Evolutionary conservation across 306 rosid species (phyloP).

Genomic region (Aeschynomene evenia): DNA sequence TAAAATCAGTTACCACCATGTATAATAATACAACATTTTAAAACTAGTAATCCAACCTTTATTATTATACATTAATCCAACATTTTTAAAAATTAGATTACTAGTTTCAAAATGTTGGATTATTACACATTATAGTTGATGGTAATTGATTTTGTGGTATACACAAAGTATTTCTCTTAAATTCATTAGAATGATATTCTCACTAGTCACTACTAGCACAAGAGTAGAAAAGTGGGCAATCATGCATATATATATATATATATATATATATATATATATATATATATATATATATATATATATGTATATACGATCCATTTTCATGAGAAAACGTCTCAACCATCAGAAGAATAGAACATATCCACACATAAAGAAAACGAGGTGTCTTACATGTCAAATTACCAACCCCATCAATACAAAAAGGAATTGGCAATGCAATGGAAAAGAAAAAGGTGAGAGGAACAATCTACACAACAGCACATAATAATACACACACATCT

Average conservation of each 20-base stretch:
- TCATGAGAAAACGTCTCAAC: slow-evolving; percentile 33
- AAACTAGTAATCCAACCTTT: no score
- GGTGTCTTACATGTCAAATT: slow-evolving; percentile 40
- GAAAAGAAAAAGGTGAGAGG: slow-evolving; percentile 25
- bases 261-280: no score
- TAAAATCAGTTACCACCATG: no score
- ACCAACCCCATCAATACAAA: slow-evolving; percentile 5
- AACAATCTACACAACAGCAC: slow-evolving; percentile 21
- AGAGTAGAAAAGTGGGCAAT: slow-evolving; percentile 27
- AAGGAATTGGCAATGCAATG: slow-evolving; percentile 3
- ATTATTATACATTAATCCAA: no score
- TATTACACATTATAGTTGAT: no score
- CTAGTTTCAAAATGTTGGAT: no score
- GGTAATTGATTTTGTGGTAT: no score
- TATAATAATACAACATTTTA: no score
- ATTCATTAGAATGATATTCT: slow-evolving; percentile 1
- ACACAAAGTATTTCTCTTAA: no score
- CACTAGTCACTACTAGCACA: background rate
- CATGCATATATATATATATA: no score
- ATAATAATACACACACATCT: slow-evolving; percentile 28
- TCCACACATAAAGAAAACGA: slow-evolving; percentile 32
- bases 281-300: no score
- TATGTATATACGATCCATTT: slow-evolving; percentile 25
- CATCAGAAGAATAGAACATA: slow-evolving; percentile 17
- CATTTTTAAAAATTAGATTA: no score